phyloP scores from a whole-genome alignment of 2,329 filamentous ascomycete species.

The Ophiobolus disseminans region DNA sequence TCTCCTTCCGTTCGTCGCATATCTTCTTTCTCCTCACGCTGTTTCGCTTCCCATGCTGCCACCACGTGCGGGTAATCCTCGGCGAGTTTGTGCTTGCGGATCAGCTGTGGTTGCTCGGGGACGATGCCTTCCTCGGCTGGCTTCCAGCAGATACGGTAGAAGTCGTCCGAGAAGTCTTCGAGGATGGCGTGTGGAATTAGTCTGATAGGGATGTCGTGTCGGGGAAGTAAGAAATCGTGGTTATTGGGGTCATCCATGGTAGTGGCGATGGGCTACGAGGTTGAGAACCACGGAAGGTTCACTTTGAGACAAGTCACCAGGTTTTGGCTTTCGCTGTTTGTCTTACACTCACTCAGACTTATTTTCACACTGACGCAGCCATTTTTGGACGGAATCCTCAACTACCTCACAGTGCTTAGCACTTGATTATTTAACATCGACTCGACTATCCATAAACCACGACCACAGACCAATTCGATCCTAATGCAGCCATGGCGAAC shows the following conservation, averaged over 20 bases:
- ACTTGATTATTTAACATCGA: too few species aligned
- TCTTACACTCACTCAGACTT: too few species aligned
- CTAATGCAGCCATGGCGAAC: background rate
- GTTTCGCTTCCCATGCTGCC: constrained; percentile 2
- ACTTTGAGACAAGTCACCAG: too few species aligned
- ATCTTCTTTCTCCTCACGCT: background rate
- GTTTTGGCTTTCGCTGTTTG: too few species aligned
- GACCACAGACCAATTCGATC: too few species aligned
- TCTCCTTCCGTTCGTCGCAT: background rate
- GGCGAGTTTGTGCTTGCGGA: background rate
- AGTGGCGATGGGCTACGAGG: too few species aligned
- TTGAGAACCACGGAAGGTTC: too few species aligned
- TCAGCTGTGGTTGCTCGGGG: background rate
- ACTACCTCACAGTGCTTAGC: too few species aligned
- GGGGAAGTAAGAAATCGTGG: background rate
- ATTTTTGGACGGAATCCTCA: too few species aligned
- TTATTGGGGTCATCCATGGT: background rate
- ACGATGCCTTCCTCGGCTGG: background rate
- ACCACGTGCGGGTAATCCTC: constrained; percentile 2
- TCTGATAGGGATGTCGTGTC: background rate
- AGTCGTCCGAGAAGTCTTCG: background rate
- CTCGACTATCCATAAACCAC: too few species aligned
- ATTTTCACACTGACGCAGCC: too few species aligned
- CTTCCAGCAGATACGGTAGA: constrained; percentile 3
- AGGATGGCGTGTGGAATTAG: constrained; percentile 2